Base-by-base conservation (phyloP, 164 flowering plant genomes). In the Berberis thunbergii region DNA sequence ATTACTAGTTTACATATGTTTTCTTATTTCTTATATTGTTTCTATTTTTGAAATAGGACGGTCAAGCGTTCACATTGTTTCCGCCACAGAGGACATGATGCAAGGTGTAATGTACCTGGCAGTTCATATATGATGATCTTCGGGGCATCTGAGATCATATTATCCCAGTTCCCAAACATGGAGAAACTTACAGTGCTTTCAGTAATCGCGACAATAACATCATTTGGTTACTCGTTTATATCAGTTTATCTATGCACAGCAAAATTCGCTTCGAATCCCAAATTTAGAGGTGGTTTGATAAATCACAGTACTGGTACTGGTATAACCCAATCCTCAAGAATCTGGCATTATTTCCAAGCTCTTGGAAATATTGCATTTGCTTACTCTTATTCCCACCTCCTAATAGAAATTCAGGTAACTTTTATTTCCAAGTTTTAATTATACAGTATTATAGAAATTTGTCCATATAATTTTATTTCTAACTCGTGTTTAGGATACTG, bases 121-220 rank as follows among this genome's bases (percentile, higher is more conserved):
- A 72, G 60, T 62, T 11, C 60, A 41, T 78, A 55, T 54, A 64
- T 78, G 75, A 2, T 78, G 8, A 43, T 66, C 2, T 74, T 64
- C 61, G 81, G 84, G 38, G 78, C 52, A 42, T 63, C 69, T 6
- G 74, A 80, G 54, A 61, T 78, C 5, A 41, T 78, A 41, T 48
- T 80, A 12, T 76, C 81, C 13, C 81, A 78, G 49, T 65, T 69
- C 45, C 81, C 81, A 26, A 80, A 64, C 72, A 60, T 80, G 70
- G 81, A 78, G 66, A 74, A 78, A 67, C 65, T 78, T 9, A 60
- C 80, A 26, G 46, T 67, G 49, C 72, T 80, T 8, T 80, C 81
- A 1, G 67, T 67, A 5, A 64, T 80, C 44, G 80, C 84, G 1
- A 61, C 84, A 4, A n/a, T 48, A 4, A 80, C 72, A 60, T 74